phyloP scores from a whole-genome alignment of 805 yeast genomes.

The Debaryomyces castellii region DNA sequence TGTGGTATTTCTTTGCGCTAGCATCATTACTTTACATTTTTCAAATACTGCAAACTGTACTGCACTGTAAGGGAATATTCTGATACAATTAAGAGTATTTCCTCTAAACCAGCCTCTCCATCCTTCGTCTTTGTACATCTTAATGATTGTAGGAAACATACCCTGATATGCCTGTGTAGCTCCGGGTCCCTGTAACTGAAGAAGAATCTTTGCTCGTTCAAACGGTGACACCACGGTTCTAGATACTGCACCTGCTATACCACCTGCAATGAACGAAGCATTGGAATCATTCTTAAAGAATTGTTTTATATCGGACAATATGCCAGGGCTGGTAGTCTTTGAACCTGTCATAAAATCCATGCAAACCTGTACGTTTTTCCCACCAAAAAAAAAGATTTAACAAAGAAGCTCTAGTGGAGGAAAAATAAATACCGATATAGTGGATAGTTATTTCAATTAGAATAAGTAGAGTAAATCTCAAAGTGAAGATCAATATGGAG shows the following conservation, averaged over 20 bases:
- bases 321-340: neutral
- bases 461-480: neutral
- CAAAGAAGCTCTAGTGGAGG: neutral
- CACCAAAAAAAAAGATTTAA: neutral
- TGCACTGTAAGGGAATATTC: constrained; percentile 93
- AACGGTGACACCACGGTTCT: constrained; percentile 93
- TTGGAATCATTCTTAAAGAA: constrained; percentile 49
- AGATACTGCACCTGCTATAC: constrained; percentile 75
- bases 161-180: constrained; percentile 59
- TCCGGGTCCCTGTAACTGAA: constrained; percentile 79
- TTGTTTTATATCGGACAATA: constrained; percentile 13
- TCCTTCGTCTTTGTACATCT: constrained; percentile 91
- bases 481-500: neutral
- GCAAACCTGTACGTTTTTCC: neutral
- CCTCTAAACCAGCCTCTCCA: constrained; percentile 87
- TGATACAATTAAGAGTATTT: constrained; percentile 82
- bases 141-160: constrained; percentile 66
- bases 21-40: constrained; percentile 44
- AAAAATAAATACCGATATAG: neutral
- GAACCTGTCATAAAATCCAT: neutral
- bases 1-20: constrained; percentile 13
- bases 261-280: constrained; percentile 70
- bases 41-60: constrained; percentile 90
- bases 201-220: constrained; percentile 87
- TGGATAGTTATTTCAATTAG: neutral